A percentile compares a stretch with the other conserved stretches of the same genome.
Evolutionary conservation across 805 yeast species (phyloP).

Genomic region (Metschnikowia lochheadii): DNA sequence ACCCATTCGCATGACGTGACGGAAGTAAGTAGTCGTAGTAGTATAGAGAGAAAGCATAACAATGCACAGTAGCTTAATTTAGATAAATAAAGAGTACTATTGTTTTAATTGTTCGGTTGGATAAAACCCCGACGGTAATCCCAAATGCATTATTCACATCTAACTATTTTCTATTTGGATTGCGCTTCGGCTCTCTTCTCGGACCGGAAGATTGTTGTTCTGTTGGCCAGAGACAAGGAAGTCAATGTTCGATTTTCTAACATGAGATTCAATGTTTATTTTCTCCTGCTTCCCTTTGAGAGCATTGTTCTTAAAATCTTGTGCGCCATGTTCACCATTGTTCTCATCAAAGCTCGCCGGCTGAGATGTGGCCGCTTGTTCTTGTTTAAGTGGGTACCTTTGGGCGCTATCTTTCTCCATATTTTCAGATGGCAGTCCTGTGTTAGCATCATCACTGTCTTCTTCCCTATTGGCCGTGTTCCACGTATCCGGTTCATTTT

Average conservation of each 20-base stretch:
- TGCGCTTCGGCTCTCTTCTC: not conserved
- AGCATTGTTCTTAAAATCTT: slow-evolving; percentile 1
- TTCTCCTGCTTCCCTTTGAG: not conserved
- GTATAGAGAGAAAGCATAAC: not conserved
- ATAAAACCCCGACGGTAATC: not conserved
- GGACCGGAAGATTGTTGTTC: not conserved
- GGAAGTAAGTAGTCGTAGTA: not conserved
- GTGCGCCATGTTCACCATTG: not conserved
- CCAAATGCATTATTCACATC: not conserved
- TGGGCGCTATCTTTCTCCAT: not conserved
- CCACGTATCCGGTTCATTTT: not conserved
- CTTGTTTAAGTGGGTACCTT: not conserved
- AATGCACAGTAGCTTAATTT: not conserved
- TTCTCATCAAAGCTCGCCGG: not conserved
- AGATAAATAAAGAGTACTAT: not conserved
- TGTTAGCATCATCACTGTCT: not conserved
- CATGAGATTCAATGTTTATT: not conserved
- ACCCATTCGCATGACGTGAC: not conserved
- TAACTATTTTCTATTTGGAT: slow-evolving; percentile 1
- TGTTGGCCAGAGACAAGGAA: slow-evolving; percentile 2
- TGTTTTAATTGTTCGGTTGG: not conserved
- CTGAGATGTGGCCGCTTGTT: not conserved
- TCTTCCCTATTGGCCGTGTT: not conserved
- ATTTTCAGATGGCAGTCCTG: no score
- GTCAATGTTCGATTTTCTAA: slow-evolving; percentile 2